phyloP scores from a whole-genome alignment of 805 yeast genomes.

The Lipomyces yamadae region DNA sequence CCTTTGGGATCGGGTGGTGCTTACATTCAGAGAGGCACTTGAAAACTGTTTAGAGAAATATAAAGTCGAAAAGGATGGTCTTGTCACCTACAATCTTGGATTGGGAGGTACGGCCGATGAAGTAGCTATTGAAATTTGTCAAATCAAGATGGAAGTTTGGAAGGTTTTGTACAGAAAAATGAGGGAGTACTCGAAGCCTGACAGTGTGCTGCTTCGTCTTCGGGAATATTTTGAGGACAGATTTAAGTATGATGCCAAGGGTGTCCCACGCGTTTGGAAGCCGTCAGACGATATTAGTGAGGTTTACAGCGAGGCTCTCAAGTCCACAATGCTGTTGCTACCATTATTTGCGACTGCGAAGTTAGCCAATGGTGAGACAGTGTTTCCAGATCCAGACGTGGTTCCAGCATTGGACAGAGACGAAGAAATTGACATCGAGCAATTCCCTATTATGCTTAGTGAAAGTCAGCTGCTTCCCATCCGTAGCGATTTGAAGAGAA shows the following conservation, averaged over 20 bases:
- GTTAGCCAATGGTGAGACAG: constrained; percentile 53
- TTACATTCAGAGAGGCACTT: constrained; percentile 45
- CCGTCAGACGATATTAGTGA: constrained; percentile 72
- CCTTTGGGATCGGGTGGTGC: constrained; percentile 65
- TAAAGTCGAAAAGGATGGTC: constrained; percentile 36
- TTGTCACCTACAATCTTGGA: constrained; percentile 58
- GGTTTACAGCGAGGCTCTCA: constrained; percentile 64
- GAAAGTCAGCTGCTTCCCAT: constrained; percentile 63
- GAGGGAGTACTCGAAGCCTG: constrained; percentile 67
- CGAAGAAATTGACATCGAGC: constrained; percentile 45
- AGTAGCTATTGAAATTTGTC: constrained; percentile 51
- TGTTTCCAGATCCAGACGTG: constrained; percentile 24
- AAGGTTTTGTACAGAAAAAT: constrained; percentile 59
- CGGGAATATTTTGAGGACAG: constrained; percentile 80
- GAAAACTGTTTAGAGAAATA: constrained; percentile 38
- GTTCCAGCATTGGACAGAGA: constrained; percentile 20
- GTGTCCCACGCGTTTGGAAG: constrained; percentile 81
- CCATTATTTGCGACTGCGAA: constrained; percentile 64
- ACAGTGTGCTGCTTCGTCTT: constrained; percentile 64
- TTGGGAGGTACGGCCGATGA: constrained; percentile 57
- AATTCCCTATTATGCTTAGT: constrained; percentile 62
- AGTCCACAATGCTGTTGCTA: constrained; percentile 59
- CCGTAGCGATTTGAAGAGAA: constrained; percentile 65
- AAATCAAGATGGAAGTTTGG: constrained; percentile 68
- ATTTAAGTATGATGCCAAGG: constrained; percentile 82